phyloP scores from a whole-genome alignment of 345 rosid species.

The rapeseed (Brassica napus) region DNA sequence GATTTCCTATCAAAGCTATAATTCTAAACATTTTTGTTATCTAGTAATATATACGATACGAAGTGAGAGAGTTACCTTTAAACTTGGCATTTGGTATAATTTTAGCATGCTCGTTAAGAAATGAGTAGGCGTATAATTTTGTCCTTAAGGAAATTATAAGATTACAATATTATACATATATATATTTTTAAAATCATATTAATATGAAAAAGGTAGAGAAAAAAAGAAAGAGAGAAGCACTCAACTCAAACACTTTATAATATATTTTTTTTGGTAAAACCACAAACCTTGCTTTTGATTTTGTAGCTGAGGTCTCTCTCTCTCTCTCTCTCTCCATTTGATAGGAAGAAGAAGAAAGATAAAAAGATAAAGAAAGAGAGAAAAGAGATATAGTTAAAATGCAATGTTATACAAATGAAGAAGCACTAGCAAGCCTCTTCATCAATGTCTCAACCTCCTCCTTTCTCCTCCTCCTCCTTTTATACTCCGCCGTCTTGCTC shows the following conservation, averaged over 20 bases:
- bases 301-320: slow-evolving; percentile 25
- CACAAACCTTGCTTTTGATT: slow-evolving; percentile 39
- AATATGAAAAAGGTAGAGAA: slow-evolving; percentile 29
- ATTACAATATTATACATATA: slow-evolving; percentile 8
- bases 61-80: slow-evolving; percentile 7
- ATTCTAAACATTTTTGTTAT: neutral
- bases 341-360: slow-evolving; percentile 36
- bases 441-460: slow-evolving; percentile 67
- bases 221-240: slow-evolving; percentile 32
- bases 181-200: neutral
- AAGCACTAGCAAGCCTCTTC: slow-evolving; percentile 74
- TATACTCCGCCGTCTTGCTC: slow-evolving; percentile 60
- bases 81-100: slow-evolving; percentile 25
- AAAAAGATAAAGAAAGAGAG: slow-evolving; percentile 38
- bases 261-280: slow-evolving; percentile 6
- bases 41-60: neutral
- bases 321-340: slow-evolving; percentile 36
- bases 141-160: slow-evolving; percentile 24
- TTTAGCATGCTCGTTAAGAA: slow-evolving; percentile 32
- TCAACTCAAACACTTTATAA: slow-evolving; percentile 31
- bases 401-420: slow-evolving; percentile 68
- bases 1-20: neutral
- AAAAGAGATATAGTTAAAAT: slow-evolving; percentile 45
- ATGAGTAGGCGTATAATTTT: slow-evolving; percentile 38
- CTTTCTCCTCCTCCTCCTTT: slow-evolving; percentile 67